phyloP scores from a whole-genome alignment of 768 basidiomycete genomes.

The Sarcodon sp. region DNA sequence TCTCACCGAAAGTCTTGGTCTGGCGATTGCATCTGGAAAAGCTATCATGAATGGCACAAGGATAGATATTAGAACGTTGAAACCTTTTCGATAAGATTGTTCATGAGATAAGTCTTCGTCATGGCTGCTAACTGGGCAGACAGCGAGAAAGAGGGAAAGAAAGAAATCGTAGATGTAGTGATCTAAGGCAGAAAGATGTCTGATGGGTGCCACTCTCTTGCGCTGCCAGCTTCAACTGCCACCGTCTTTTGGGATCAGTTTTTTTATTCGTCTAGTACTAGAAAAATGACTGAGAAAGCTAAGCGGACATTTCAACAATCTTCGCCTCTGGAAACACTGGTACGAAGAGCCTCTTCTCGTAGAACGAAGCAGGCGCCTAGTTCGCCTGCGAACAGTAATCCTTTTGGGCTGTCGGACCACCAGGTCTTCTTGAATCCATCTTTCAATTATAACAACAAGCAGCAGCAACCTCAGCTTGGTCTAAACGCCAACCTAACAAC shows the following conservation, averaged over 20 bases:
- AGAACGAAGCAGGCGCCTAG: slow-evolving; percentile 13
- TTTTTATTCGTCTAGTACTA: not conserved
- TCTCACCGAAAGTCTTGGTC: slow-evolving; percentile 82
- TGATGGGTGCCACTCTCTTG: no score
- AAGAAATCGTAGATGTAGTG: not conserved
- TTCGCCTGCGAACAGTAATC: no score
- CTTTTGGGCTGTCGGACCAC: no score
- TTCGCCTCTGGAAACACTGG: slow-evolving; percentile 50
- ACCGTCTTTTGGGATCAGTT: no score
- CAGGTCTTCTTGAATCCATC: no score
- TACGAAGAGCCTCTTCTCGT: slow-evolving; percentile 37
- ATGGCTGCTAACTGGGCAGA: slow-evolving; percentile 27
- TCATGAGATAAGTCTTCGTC: slow-evolving; percentile 83
- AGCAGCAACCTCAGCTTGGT: slow-evolving; percentile 4
- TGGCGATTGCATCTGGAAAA: slow-evolving; percentile 67
- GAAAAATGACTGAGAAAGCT: not conserved
- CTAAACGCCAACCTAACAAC: slow-evolving; percentile 7
- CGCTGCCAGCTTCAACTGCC: no score
- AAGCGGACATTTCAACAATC: slow-evolving; percentile 16
- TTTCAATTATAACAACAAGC: not conserved
- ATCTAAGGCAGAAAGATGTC: not conserved
- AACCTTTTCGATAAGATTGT: slow-evolving; percentile 74
- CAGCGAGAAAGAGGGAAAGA: not conserved
- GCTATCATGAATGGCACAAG: slow-evolving; percentile 1
- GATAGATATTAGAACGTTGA: not conserved